These are phyloP conservation scores for Saturnispora besseyi DNA, from an alignment of 805 yeast genomes.

Conservation along the genomic window DNA sequence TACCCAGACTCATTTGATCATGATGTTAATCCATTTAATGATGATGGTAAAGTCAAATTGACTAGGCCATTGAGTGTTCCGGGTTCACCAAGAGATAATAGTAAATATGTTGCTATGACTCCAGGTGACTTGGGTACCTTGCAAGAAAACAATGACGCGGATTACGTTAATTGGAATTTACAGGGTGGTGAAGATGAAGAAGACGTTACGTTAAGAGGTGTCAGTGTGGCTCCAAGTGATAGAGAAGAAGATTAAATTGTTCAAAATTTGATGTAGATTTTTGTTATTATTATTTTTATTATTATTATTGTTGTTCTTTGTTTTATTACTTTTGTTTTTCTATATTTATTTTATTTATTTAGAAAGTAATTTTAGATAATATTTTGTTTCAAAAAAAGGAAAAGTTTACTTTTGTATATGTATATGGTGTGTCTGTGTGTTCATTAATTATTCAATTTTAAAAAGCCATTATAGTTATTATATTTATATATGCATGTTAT, in stretches of 20 bases:
- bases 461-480: not conserved
- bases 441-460: not conserved
- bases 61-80: constrained; percentile 95
- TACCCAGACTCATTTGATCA: constrained; percentile 73
- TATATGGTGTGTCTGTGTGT: not conserved
- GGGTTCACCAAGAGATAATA: constrained; percentile 80
- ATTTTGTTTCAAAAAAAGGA: not conserved
- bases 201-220: constrained; percentile 30
- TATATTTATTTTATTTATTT: not conserved
- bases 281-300: not conserved
- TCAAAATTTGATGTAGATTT: not conserved
- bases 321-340: not conserved
- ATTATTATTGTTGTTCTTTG: not conserved
- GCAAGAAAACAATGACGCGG: constrained; percentile 84
- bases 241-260: constrained; percentile 9
- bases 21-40: constrained; percentile 32
- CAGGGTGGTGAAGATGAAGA: constrained; percentile 36
- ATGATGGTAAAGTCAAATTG: constrained; percentile 48
- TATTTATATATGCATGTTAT: not conserved
- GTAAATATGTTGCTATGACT: constrained; percentile 61
- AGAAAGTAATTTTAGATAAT: not conserved
- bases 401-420: not conserved
- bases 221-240: constrained; percentile 31
- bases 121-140: constrained; percentile 97
- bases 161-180: constrained; percentile 55